A percentile compares a stretch with the other conserved stretches of the same genome.
Conservation (phyloP, 2,329 filamentous ascomycete species). For the Helotiales sp. region DNA sequence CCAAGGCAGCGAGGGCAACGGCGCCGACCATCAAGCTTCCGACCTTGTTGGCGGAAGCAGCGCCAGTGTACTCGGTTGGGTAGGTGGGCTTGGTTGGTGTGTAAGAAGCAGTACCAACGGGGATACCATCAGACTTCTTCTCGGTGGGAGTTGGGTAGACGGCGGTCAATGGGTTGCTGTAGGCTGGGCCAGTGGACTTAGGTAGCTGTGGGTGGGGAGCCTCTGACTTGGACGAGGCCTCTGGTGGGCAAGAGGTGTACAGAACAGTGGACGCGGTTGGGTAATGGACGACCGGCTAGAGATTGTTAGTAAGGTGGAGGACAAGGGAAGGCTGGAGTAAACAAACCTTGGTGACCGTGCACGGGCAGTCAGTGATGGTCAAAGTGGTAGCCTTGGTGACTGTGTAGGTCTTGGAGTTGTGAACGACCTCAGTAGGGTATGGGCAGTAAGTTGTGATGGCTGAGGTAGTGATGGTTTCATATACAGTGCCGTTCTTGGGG, state of each 20-base stretch:
- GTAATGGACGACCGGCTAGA: neutral
- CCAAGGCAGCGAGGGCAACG: constrained; percentile 7
- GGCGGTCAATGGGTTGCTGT: constrained; percentile 17
- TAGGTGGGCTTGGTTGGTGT: neutral
- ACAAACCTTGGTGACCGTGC: constrained; percentile 42
- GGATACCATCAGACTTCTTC: neutral
- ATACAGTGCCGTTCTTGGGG: constrained; percentile 61
- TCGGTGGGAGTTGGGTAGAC: constrained; percentile 1
- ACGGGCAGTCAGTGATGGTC: constrained; percentile 43
- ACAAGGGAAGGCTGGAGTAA: neutral
- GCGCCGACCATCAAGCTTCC: constrained; percentile 18
- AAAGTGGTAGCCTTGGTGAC: constrained; percentile 61
- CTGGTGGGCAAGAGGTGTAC: constrained; percentile 27
- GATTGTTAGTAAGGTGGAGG: neutral
- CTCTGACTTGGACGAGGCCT: neutral
- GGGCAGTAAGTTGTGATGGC: constrained; percentile 53
- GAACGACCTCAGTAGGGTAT: constrained; percentile 28
- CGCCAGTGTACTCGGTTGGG: constrained; percentile 13
- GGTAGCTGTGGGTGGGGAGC: constrained; percentile 2
- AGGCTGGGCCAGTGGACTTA: neutral
- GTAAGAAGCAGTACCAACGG: neutral
- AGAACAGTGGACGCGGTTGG: constrained; percentile 25
- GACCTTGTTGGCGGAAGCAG: constrained; percentile 21
- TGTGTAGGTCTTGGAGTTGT: constrained; percentile 54
- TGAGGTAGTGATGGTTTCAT: constrained; percentile 54